Evolutionary conservation across 2,329 filamentous ascomycete species (phyloP), one percentile per base, ranked within the genome.

Genomic region (Trichoderma pleuroti): DNA sequence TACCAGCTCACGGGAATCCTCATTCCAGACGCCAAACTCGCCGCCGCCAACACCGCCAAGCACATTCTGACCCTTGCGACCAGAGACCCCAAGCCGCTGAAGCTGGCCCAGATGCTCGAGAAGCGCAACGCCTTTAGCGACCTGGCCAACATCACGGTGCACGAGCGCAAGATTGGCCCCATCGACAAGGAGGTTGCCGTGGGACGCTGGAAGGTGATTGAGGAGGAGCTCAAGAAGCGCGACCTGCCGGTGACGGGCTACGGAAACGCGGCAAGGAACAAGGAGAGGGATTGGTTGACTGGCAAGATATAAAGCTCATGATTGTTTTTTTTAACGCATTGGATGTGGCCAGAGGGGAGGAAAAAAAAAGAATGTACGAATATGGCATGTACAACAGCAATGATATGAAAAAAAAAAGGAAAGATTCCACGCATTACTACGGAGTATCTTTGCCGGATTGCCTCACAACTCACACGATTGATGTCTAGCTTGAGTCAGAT

Each of bases 151-250:
- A 90, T 98, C 56, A 86, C 86, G 74, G 82, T 97, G 26, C 87
- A 87, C 74, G 79, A 81, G 30, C 86, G 86, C 74, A 90, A 90
- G 76, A 83, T 93, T 72, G 94, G 90, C 9, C 87, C 89, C 11
- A 88, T 92, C 39, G 88, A 95, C 79, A 89, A 88, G 79, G 92
- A 95, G 81, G 88, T 87, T 75, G 85, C 87, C 62, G 79, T 92
- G 54, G 93, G 93, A 32, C 85, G 92, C 76, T 92, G 91, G 88
- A 96, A 96, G 87, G 80, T 94, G 63, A 93, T 95, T 76, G 87
- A 92, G 79, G 83, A 90, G 76, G 91, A 93, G 80, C 83, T 95
- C 73, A 81, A 81, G 76, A 85, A 87, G 78, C 84, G 90, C 70
- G 86, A 86, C 18, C 79, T 94, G 74, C 88, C 90, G 9, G 81